phyloP scores from a whole-genome alignment of 192 early-diverging fungal genomes.

The Coemansia sp. region DNA sequence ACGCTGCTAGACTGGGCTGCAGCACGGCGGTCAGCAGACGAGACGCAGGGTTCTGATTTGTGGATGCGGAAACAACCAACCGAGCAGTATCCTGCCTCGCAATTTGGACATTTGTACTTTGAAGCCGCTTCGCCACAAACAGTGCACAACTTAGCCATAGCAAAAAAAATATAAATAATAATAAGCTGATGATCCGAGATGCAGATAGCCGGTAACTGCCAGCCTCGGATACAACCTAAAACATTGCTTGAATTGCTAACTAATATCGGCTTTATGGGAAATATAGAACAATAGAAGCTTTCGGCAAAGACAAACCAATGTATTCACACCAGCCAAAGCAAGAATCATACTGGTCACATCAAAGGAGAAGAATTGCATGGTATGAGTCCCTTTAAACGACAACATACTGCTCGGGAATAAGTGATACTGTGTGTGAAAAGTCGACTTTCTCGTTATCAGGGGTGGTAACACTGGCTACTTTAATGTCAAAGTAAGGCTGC shows the following conservation, averaged over 20 bases:
- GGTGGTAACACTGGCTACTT: slow-evolving; percentile 55
- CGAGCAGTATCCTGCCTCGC: slow-evolving; percentile 44
- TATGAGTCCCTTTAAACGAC: slow-evolving; percentile 61
- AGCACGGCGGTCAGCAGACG: background rate
- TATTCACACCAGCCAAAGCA: background rate
- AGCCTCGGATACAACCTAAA: background rate
- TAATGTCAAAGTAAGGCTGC: slow-evolving; percentile 73
- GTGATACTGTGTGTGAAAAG: slow-evolving; percentile 71
- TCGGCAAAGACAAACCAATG: background rate
- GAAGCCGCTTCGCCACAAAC: slow-evolving; percentile 32
- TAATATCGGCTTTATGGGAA: slow-evolving; percentile 20
- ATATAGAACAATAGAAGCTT: background rate
- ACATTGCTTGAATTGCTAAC: background rate
- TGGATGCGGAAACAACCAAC: slow-evolving; percentile 43
- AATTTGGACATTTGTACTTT: slow-evolving; percentile 54
- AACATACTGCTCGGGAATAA: slow-evolving; percentile 77
- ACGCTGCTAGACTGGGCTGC: background rate
- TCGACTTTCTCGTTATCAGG: slow-evolving; percentile 60
- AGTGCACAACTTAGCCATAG: slow-evolving; percentile 28
- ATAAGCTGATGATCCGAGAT: background rate
- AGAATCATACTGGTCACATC: background rate
- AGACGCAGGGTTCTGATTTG: slow-evolving; percentile 36
- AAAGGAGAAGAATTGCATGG: background rate
- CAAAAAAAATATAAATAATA: background rate
- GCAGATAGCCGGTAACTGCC: background rate